Conservation (phyloP, 805 yeast species). For the Wickerhamomyces bisporus region DNA sequence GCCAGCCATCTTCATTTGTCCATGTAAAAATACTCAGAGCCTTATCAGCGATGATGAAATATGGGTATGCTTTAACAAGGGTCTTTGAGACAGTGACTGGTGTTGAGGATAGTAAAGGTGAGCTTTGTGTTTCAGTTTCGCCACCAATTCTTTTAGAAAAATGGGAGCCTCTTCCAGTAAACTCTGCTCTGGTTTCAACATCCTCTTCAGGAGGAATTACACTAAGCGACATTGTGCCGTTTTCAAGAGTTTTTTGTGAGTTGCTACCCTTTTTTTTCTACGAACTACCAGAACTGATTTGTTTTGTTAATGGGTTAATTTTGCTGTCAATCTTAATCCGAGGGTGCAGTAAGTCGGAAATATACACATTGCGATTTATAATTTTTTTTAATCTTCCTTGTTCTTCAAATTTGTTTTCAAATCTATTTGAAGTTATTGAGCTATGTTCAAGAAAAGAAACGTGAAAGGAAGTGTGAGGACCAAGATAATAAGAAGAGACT, state of each 20-base stretch:
- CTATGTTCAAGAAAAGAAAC: slow-evolving; percentile 38
- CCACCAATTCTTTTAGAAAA: slow-evolving; percentile 19
- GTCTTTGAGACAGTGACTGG: slow-evolving; percentile 90
- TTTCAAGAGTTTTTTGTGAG: not conserved
- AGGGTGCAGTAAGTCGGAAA: not conserved
- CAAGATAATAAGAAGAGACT: slow-evolving; percentile 7
- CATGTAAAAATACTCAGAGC: slow-evolving; percentile 74
- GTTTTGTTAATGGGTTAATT: no score
- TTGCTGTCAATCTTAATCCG: not conserved
- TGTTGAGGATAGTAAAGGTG: slow-evolving; percentile 82
- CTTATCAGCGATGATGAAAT: slow-evolving; percentile 67
- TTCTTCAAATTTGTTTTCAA: no score
- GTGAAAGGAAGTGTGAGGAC: slow-evolving; percentile 17
- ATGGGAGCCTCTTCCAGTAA: slow-evolving; percentile 31
- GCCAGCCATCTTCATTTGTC: slow-evolving; percentile 84
- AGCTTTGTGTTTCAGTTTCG: slow-evolving; percentile 27
- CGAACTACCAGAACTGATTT: no score
- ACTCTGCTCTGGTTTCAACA: slow-evolving; percentile 33
- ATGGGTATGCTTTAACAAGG: slow-evolving; percentile 79
- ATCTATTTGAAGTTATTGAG: no score
- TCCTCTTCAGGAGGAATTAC: slow-evolving; percentile 20
- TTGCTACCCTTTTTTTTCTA: not conserved
- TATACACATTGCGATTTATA: no score
- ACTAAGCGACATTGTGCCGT: slow-evolving; percentile 11
- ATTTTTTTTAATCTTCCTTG: not conserved